phyloP scores from a whole-genome alignment of 306 rosid genomes.

The Glycine tomentella region DNA sequence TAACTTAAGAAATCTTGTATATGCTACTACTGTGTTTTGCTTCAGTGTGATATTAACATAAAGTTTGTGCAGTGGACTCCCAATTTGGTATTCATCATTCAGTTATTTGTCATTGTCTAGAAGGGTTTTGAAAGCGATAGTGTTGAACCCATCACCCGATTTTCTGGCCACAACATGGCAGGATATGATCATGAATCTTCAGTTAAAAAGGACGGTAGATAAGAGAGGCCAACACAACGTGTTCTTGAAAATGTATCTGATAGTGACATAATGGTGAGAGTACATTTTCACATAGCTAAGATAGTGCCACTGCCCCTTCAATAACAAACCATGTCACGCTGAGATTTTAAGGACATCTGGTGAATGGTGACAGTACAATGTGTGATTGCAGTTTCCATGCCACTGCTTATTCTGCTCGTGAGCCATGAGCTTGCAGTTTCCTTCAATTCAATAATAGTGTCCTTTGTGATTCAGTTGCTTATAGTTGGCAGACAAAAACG shows the following conservation, averaged over 20 bases:
- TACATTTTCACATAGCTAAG: constrained; percentile 10
- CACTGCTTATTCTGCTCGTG: constrained; percentile 31
- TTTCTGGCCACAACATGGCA: constrained; percentile 39
- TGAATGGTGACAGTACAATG: constrained; percentile 41
- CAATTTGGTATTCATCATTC: not conserved
- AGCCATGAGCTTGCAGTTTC: constrained; percentile 25
- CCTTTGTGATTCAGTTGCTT: constrained; percentile 16
- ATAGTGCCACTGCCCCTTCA: constrained; percentile 19
- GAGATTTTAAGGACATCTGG: constrained; percentile 43
- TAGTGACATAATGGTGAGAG: constrained; percentile 25
- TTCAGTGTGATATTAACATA: no score
- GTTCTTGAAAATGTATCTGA: constrained; percentile 1
- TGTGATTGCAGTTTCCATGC: not conserved
- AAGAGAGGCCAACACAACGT: constrained; percentile 39
- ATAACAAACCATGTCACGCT: constrained; percentile 43
- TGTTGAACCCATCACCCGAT: constrained; percentile 34
- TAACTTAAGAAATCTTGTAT: not conserved
- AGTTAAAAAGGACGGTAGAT: constrained; percentile 38
- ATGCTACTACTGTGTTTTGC: no score
- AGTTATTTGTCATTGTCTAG: constrained; percentile 42
- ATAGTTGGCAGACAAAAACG: not conserved
- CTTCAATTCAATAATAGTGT: constrained; percentile 21
- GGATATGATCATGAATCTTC: constrained; percentile 41
- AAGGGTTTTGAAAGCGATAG: constrained; percentile 25
- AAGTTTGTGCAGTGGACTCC: constrained; percentile 5